These are phyloP conservation scores for Fragaria nilgerrensis DNA, from an alignment of 306 rosid species.

Conservation along the genomic window DNA sequence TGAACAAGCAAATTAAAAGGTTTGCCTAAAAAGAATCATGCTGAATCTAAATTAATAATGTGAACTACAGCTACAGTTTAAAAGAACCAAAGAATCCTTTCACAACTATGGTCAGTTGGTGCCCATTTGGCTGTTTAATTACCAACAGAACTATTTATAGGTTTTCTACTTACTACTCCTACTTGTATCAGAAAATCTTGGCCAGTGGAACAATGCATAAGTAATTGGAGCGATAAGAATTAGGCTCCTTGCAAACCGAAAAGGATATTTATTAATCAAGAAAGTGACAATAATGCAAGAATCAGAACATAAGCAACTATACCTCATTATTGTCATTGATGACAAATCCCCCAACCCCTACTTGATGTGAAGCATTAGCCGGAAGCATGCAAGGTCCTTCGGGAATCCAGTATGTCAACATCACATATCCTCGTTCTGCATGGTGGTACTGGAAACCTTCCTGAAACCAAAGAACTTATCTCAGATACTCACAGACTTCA, in stretches of 20 bases:
- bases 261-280: neutral
- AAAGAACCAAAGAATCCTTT: neutral
- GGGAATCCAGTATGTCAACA: conserved; percentile 95
- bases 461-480: conserved; percentile 48
- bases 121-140: neutral
- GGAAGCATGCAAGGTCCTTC: conserved; percentile 96
- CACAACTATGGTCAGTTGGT: neutral
- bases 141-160: neutral
- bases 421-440: conserved; percentile 83
- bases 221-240: neutral
- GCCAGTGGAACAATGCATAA: neutral
- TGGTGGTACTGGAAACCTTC: conserved; percentile 92
- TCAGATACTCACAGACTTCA: conserved; percentile 8
- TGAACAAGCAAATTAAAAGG: neutral
- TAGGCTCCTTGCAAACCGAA: neutral
- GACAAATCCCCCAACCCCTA: conserved; percentile 94
- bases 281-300: neutral
- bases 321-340: conserved; percentile 78
- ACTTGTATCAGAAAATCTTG: neutral
- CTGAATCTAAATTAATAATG: neutral
- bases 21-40: neutral
- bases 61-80: neutral
- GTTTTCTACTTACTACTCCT: neutral
- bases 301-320: conserved; percentile 18
- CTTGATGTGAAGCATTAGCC: conserved; percentile 90